These are phyloP conservation scores for Scorias spongiosa DNA, from an alignment of 2,329 filamentous ascomycete species.

Conservation along the genomic window DNA sequence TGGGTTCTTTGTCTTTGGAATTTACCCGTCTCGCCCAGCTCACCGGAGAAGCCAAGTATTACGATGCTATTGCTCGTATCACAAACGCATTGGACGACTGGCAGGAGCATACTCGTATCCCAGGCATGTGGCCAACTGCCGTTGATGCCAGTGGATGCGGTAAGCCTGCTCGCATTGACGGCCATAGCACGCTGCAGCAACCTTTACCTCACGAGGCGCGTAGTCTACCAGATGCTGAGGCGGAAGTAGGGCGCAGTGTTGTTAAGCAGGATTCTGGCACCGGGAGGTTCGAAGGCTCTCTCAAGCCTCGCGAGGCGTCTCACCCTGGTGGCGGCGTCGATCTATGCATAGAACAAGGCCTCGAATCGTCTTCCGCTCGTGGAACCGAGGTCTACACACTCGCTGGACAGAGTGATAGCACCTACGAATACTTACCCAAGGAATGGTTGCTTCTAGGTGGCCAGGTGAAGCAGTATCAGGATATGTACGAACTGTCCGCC, in stretches of 20 bases:
- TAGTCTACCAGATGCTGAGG: not conserved
- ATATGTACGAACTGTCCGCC: conserved; percentile 54
- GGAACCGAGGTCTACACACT: conserved; percentile 37
- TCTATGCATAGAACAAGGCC: conserved; percentile 45
- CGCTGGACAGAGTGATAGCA: conserved; percentile 40
- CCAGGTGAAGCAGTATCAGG: conserved; percentile 53
- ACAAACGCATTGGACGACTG: conserved; percentile 63
- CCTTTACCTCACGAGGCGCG: not conserved
- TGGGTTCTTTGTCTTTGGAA: conserved; percentile 71
- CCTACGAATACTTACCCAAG: conserved; percentile 45
- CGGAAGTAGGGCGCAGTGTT: not conserved
- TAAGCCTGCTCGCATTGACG: conserved; percentile 16
- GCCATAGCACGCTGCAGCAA: not conserved
- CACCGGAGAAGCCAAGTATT: conserved; percentile 68
- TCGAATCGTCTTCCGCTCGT: conserved; percentile 33
- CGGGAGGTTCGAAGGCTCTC: conserved; percentile 8
- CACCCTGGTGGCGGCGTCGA: conserved; percentile 6
- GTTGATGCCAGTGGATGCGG: conserved; percentile 73
- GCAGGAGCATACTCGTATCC: conserved; percentile 55
- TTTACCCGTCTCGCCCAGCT: conserved; percentile 81
- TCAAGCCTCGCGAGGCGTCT: conserved; percentile 2
- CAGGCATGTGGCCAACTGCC: conserved; percentile 65
- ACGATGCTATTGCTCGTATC: conserved; percentile 76
- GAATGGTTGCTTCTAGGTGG: conserved; percentile 66
- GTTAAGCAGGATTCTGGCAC: conserved; percentile 3